These are phyloP conservation scores for Houttuynia cordata DNA, from an alignment of 164 flowering plant genomes.

Conservation along the genomic window DNA sequence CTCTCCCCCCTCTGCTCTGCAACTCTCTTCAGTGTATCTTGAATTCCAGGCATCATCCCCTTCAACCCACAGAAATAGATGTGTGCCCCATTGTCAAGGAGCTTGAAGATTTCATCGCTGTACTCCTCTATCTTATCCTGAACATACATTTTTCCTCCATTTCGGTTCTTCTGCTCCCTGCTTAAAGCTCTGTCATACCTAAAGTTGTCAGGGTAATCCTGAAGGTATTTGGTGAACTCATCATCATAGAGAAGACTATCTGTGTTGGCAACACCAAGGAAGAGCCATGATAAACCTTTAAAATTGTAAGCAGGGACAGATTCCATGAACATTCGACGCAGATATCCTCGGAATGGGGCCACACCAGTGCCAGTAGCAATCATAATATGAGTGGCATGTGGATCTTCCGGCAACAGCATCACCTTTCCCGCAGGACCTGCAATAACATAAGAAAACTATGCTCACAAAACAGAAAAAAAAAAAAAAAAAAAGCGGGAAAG, in stretches of 20 bases:
- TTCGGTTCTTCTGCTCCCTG: slow-evolving; percentile 83
- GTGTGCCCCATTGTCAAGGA: slow-evolving; percentile 85
- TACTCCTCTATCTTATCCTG: slow-evolving; percentile 97
- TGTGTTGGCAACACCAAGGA: slow-evolving; percentile 91
- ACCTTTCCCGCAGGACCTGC: slow-evolving; percentile 91
- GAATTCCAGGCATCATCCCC: slow-evolving; percentile 99
- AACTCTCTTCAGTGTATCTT: slow-evolving; percentile 80
- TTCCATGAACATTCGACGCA: slow-evolving; percentile 99
- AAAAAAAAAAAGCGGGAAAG: background rate
- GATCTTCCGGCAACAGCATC: slow-evolving; percentile 92
- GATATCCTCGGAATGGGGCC: slow-evolving; percentile 93
- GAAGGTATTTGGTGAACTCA: slow-evolving; percentile 64
- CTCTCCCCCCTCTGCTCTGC: slow-evolving; percentile 83
- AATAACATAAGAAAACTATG: background rate
- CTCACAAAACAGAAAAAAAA: no score
- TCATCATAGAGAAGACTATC: slow-evolving; percentile 93
- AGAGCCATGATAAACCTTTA: slow-evolving; percentile 93
- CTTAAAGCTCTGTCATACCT: slow-evolving; percentile 77
- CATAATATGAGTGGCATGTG: slow-evolving; percentile 96
- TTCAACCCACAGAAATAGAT: slow-evolving; percentile 94
- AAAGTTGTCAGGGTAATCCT: slow-evolving; percentile 73
- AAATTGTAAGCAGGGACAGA: slow-evolving; percentile 64
- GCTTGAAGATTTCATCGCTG: slow-evolving; percentile 85
- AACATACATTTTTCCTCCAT: slow-evolving; percentile 95
- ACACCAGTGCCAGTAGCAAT: slow-evolving; percentile 95